Conservation (phyloP, 2,329 filamentous ascomycete species). For the Parascedosporium putredinis region DNA sequence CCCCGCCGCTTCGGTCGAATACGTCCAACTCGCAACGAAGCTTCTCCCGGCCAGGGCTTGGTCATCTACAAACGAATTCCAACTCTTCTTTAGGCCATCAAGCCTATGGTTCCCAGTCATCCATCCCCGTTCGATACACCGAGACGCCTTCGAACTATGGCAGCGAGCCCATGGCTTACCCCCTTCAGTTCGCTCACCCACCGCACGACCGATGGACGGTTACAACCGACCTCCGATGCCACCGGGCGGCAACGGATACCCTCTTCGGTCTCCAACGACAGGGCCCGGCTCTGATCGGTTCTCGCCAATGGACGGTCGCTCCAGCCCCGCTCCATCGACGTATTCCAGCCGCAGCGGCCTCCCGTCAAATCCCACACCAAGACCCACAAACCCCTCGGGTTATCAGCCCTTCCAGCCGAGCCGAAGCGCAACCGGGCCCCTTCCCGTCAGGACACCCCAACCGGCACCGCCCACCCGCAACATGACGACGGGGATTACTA, state of each 20-base stretch:
- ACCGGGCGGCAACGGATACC: slow-evolving; percentile 3
- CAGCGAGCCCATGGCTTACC: slow-evolving; percentile 19
- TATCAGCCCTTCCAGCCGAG: slow-evolving; percentile 16
- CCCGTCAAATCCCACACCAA: slow-evolving; percentile 12
- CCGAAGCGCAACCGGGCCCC: slow-evolving; percentile 30
- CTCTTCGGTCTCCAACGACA: slow-evolving; percentile 12
- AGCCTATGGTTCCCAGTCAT: slow-evolving; percentile 8
- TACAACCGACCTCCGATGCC: slow-evolving; percentile 17
- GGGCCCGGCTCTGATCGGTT: slow-evolving; percentile 17
- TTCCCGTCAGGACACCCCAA: slow-evolving; percentile 22
- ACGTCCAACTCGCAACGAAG: slow-evolving; percentile 26
- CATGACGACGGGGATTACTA: slow-evolving; percentile 26
- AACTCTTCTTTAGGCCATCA: slow-evolving; percentile 9
- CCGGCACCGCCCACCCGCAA: slow-evolving; percentile 29
- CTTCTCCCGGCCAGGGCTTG: slow-evolving; percentile 15
- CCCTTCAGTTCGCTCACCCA: slow-evolving; percentile 22
- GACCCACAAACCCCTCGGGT: slow-evolving; percentile 14
- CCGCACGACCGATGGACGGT: slow-evolving; percentile 20
- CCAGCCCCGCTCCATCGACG: slow-evolving; percentile 22
- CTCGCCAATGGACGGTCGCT: slow-evolving; percentile 21
- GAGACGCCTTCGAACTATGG: slow-evolving; percentile 21
- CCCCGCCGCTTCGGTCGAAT: slow-evolving; percentile 22
- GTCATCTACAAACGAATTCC: slow-evolving; percentile 15
- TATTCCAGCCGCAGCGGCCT: slow-evolving; percentile 15
- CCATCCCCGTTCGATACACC: slow-evolving; percentile 9